Evolutionary conservation across 441 rosid genomes (phyloP), one percentile per base, ranked within the genome.

Genomic region (Pelargonium citronellum): DNA sequence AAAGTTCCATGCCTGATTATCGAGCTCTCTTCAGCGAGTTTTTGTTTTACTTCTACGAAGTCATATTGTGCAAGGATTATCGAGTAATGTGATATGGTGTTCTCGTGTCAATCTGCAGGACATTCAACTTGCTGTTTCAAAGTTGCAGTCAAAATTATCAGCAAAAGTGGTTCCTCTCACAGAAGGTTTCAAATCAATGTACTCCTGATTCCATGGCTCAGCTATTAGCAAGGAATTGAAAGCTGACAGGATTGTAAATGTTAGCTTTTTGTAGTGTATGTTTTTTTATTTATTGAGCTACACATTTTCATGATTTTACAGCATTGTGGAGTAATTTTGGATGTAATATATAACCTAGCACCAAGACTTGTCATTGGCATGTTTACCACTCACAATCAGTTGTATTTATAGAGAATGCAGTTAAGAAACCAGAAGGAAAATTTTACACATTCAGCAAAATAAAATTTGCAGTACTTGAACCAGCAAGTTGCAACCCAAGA

Each of bases 131-230:
- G 97, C 96, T 66, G 86, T 77, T 6, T 53, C 80, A 41, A 88
- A 86, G 85, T 77, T 94, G 89, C 98, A 91, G 71, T 79, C 91
- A 51, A 90, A 80, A 78, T 86, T 94, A 15, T 85, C 93, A 1
- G 92, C 91, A 10, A 94, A 91, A 79, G 96, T 90, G 22, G 83
- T 90, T 70, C 91, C 96, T 65, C 80, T 90, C 41, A 94, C 93
- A 4, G 95, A 91, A 84, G 98, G 98, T 71, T 91, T 91, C 83
- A 91, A 86, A 79, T 90, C 96, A 13, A 69, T 64, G 72, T 74
- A 89, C 78, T 74, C 89, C 7, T 86, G 78, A 74, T 68, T 67
- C 68, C 69, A 12, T 13, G 6, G 13, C 12, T 7, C 64, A 58
- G 72, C 20, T 60, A 63, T 9, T n/a, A 60, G 34, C 34, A 13